Conservation (phyloP, 108 stramenopile genomes). For the Stephanodiscus minutulus region DNA sequence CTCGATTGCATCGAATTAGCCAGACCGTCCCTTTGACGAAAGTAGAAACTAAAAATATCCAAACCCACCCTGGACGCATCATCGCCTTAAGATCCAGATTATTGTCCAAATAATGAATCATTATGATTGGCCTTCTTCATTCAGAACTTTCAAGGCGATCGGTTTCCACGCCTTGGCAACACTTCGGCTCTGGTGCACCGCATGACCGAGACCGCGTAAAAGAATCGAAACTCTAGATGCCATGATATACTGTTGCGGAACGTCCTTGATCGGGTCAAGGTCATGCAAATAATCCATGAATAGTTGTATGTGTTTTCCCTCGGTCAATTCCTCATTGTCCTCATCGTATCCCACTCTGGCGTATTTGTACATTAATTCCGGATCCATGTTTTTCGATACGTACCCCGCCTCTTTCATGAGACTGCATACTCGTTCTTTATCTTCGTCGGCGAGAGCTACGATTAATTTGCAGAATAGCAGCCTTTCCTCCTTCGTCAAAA, state of each 20-base stretch:
- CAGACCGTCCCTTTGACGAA: too few species aligned
- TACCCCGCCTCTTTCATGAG: constrained; percentile 73
- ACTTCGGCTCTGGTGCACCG: constrained; percentile 73
- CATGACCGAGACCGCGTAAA: constrained; percentile 73
- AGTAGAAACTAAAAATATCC: too few species aligned
- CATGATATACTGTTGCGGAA: constrained; percentile 79
- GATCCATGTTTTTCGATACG: constrained; percentile 68
- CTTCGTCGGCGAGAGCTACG: constrained; percentile 74
- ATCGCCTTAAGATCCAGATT: too few species aligned
- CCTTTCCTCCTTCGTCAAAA: constrained; percentile 62
- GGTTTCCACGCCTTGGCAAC: constrained; percentile 74
- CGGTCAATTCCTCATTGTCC: constrained; percentile 64
- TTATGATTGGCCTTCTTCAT: constrained; percentile 52
- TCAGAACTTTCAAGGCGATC: constrained; percentile 71
- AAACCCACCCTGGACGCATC: too few species aligned
- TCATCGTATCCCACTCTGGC: constrained; percentile 75
- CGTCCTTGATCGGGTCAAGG: constrained; percentile 63
- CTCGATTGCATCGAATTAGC: too few species aligned
- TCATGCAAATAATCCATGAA: constrained; percentile 80
- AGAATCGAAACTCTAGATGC: constrained; percentile 63
- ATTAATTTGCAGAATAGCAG: constrained; percentile 70
- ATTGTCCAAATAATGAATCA: background rate
- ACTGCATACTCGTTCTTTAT: constrained; percentile 53
- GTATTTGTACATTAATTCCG: constrained; percentile 70
- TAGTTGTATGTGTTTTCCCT: constrained; percentile 80